phyloP scores from a whole-genome alignment of 352 stramenopile species.

The Phytopythium vexans region DNA sequence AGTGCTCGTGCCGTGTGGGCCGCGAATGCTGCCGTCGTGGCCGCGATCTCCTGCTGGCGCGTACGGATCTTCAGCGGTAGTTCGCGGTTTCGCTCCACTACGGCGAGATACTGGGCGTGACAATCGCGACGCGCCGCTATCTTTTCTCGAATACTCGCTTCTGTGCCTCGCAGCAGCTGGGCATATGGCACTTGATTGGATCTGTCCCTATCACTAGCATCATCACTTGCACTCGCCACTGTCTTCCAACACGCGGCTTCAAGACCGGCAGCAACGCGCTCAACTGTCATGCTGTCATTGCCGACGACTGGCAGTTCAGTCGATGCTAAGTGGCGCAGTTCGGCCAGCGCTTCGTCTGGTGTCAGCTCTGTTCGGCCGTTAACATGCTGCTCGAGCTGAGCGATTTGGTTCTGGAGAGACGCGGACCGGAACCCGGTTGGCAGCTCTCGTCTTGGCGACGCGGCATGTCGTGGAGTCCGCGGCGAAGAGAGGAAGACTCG shows the following conservation, averaged over 20 bases:
- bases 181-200: constrained; percentile 20
- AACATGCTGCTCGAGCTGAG: constrained; percentile 21
- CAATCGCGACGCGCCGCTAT: constrained; percentile 15
- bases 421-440: constrained; percentile 22
- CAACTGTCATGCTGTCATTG: neutral
- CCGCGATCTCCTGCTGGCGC: constrained; percentile 6
- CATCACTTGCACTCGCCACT: constrained; percentile 1
- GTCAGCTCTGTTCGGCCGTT: constrained; percentile 11
- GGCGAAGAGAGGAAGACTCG: too few species aligned
- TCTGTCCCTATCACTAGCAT: neutral
- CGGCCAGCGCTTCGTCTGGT: constrained; percentile 24
- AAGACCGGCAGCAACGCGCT: constrained; percentile 4
- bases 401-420: constrained; percentile 27
- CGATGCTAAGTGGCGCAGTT: constrained; percentile 17
- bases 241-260: constrained; percentile 34
- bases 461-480: too few species aligned
- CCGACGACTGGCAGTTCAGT: neutral
- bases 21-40: constrained; percentile 5
- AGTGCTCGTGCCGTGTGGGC: constrained; percentile 5
- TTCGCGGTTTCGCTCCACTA: constrained; percentile 23
- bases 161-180: constrained; percentile 26
- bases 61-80: constrained; percentile 22
- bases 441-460: neutral
- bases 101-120: constrained; percentile 12
- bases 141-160: constrained; percentile 23